A percentile compares a stretch with the other conserved stretches of the same genome.
These are phyloP conservation scores for Globisporangium paddicum DNA, from an alignment of 352 stramenopile species.

Conservation along the genomic window DNA sequence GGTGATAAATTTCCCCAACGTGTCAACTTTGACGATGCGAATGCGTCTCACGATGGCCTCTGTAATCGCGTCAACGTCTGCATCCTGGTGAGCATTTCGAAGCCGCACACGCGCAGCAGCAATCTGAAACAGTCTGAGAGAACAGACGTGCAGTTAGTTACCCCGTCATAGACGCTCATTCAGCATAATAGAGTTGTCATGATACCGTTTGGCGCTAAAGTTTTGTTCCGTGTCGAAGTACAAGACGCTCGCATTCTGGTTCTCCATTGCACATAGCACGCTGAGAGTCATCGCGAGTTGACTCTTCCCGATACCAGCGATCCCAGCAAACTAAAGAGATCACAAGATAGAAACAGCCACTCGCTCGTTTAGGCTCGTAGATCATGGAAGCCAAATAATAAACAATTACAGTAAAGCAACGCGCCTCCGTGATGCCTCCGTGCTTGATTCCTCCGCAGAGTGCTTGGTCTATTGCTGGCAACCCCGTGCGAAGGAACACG, in stretches of 20 bases:
- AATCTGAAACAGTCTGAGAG: slow-evolving; percentile 44
- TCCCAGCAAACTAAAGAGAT: slow-evolving; percentile 49
- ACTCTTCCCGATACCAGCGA: slow-evolving; percentile 72
- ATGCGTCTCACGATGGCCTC: slow-evolving; percentile 36
- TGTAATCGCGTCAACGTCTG: slow-evolving; percentile 16
- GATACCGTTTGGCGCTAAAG: slow-evolving; percentile 64
- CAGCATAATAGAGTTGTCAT: background rate
- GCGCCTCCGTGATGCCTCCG: slow-evolving; percentile 49
- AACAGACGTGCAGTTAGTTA: background rate
- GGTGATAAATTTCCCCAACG: slow-evolving; percentile 33
- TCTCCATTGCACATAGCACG: slow-evolving; percentile 61
- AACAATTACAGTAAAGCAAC: background rate
- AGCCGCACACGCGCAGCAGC: slow-evolving; percentile 25
- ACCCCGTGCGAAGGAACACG: slow-evolving; percentile 53
- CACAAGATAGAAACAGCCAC: background rate
- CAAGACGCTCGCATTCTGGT: slow-evolving; percentile 44
- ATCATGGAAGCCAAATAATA: background rate
- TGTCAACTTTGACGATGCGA: slow-evolving; percentile 33
- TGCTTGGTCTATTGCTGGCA: slow-evolving; percentile 54
- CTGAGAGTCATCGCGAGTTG: slow-evolving; percentile 74
- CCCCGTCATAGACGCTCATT: background rate
- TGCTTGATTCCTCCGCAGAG: slow-evolving; percentile 58
- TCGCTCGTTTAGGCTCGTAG: background rate
- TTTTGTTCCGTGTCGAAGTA: slow-evolving; percentile 74
- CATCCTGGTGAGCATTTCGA: slow-evolving; percentile 10